Base-by-base conservation (phyloP, 148 eudicot species). In the Camellia sinensis region DNA sequence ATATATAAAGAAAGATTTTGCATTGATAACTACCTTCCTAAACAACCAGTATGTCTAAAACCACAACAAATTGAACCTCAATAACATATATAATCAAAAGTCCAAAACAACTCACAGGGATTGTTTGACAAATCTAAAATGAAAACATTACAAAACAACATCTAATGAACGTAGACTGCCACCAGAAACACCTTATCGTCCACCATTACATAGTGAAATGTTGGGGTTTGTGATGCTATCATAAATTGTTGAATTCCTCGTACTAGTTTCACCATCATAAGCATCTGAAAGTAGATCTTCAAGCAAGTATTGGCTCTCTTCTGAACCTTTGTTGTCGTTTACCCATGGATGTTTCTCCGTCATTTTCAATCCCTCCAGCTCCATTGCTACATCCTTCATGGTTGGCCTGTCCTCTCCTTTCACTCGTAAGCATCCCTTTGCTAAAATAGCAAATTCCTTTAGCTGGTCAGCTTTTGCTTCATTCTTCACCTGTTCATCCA, bases 381-480 rank as follows among this genome's bases (percentile, higher is more conserved):
- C 70, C 46, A 13, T 43, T 45, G 71, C 79, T 11, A 77, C 79
- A 45, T 77, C 40, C 50, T 63, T 77, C 79, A 77, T 77, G 3
- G 44, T 63, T 6, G 79, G 79, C 19, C 79, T 44, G n/a, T 77
- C 79, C 0, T 77, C 71, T 5, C 79, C 70, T 64, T 45, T 64
- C 40, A 64, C 50, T 22, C 22, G 5, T 11, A 77, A 62, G 52
- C 79, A 77, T 3, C 53, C 43, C 22, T 64, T 63, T 2, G 70
- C 79, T 13, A 77, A 19, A 7, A 43, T 21, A 8, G 79, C 71
- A 8, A 77, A 43, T 41, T 17, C 40, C 14, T 9, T n/a, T 0
- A 77, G 0, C 10, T 77, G 6, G 2, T 46, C 59, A 11, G 3
- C 12, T 3, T 46, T 77, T 21, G 1, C 44, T 2, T 15, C 66